Evolutionary conservation across 495 filamentous ascomycete genomes (phyloP).

Genomic region (Lasiosphaeria ovina): DNA sequence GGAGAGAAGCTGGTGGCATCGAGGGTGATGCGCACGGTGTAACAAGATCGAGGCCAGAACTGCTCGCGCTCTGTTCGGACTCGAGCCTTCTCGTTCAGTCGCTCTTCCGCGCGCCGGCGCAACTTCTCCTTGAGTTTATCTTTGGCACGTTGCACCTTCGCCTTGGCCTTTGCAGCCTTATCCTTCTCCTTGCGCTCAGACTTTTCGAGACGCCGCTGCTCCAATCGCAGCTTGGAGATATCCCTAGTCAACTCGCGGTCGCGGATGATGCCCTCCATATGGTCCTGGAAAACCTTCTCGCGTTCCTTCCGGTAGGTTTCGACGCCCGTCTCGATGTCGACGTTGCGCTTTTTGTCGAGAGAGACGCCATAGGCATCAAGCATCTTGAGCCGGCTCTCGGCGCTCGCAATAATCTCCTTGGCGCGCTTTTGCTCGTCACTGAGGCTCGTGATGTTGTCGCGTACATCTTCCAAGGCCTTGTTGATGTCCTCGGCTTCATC

Average conservation of each 20-base stretch:
- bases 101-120: slow-evolving; percentile 41
- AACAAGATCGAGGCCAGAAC: slow-evolving; percentile 59
- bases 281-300: slow-evolving; percentile 43
- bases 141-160: slow-evolving; percentile 37
- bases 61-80: slow-evolving; percentile 50
- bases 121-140: slow-evolving; percentile 41
- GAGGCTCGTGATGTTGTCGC: slow-evolving; percentile 26
- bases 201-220: slow-evolving; percentile 29
- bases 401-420: slow-evolving; percentile 36
- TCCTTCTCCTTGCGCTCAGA: slow-evolving; percentile 27
- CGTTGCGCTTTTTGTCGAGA: slow-evolving; percentile 29
- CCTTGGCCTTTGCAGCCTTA: slow-evolving; percentile 37
- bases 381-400: slow-evolving; percentile 39
- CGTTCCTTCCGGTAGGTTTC: slow-evolving; percentile 49
- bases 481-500: slow-evolving; percentile 21
- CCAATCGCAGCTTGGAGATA: slow-evolving; percentile 31
- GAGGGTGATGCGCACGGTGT: slow-evolving; percentile 56
- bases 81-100: slow-evolving; percentile 47
- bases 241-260: slow-evolving; percentile 40
- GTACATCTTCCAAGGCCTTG: slow-evolving; percentile 25
- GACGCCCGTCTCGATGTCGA: slow-evolving; percentile 36
- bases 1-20: slow-evolving; percentile 54
- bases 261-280: slow-evolving; percentile 30
- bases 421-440: slow-evolving; percentile 27
- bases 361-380: slow-evolving; percentile 46